Evolutionary conservation across 208 protist genomes (phyloP).

Genomic region (Borovskyia barvae): DNA sequence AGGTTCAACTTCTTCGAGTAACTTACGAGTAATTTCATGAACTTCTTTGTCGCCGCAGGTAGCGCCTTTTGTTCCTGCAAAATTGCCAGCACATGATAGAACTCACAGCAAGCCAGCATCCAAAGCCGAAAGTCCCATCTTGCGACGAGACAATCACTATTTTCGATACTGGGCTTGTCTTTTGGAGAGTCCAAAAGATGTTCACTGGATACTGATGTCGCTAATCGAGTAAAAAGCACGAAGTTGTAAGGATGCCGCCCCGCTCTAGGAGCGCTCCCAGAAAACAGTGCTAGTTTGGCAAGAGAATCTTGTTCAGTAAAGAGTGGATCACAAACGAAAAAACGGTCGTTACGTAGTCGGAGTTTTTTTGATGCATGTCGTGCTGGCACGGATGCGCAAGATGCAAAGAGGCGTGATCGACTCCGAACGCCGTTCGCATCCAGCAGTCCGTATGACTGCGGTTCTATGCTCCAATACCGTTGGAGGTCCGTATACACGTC

Average conservation of each 20-base stretch:
- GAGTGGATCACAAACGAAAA: slow-evolving; percentile 18
- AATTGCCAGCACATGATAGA: slow-evolving; percentile 49
- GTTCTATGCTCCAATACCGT: slow-evolving; percentile 11
- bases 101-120: slow-evolving; percentile 58
- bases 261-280: neutral
- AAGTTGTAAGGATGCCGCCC: slow-evolving; percentile 12
- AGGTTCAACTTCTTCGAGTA: neutral
- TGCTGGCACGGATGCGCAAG: slow-evolving; percentile 2
- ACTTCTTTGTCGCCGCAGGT: slow-evolving; percentile 18
- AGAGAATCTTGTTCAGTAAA: slow-evolving; percentile 18
- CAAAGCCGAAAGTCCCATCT: slow-evolving; percentile 54
- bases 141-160: slow-evolving; percentile 6
- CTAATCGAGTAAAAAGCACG: slow-evolving; percentile 14
- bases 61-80: slow-evolving; percentile 42
- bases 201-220: slow-evolving; percentile 11
- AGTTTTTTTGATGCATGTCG: slow-evolving; percentile 12
- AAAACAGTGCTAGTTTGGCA: slow-evolving; percentile 1
- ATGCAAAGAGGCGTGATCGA: slow-evolving; percentile 19
- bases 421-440: slow-evolving; percentile 6
- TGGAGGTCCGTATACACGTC: slow-evolving; percentile 18
- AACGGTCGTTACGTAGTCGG: neutral
- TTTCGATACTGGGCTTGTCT: slow-evolving; percentile 6
- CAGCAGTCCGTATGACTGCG: slow-evolving; percentile 1
- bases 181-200: slow-evolving; percentile 1
- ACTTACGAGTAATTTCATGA: slow-evolving; percentile 19